phyloP scores from a whole-genome alignment of 345 rosid genomes.

The Brassica nigra region DNA sequence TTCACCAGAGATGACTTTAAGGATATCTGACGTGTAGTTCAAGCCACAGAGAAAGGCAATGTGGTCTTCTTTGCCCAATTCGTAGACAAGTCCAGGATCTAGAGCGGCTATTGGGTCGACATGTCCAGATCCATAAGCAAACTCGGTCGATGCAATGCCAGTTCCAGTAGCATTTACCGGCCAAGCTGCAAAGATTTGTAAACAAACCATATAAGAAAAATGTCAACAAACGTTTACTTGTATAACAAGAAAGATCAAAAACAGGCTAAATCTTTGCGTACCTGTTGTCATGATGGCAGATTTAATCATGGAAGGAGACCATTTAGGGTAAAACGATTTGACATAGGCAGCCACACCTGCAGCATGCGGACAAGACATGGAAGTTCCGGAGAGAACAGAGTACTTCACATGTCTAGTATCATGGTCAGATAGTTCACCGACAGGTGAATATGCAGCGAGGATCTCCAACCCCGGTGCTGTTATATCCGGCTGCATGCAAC shows the following conservation, averaged over 20 bases:
- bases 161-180: conserved; percentile 28
- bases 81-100: conserved; percentile 45
- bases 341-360: conserved; percentile 48
- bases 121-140: conserved; percentile 45
- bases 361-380: conserved; percentile 53
- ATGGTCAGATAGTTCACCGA: neutral
- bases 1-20: conserved; percentile 38
- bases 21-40: neutral
- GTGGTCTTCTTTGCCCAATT: conserved; percentile 30
- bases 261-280: neutral
- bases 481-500: conserved; percentile 59
- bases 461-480: conserved; percentile 59
- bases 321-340: conserved; percentile 47
- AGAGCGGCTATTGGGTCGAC: conserved; percentile 34
- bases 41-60: conserved; percentile 35
- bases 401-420: conserved; percentile 33
- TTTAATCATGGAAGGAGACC: conserved; percentile 53
- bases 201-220: neutral
- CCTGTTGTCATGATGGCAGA: conserved; percentile 56
- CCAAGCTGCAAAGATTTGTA: conserved; percentile 33
- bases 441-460: conserved; percentile 53
- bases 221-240: conserved; percentile 1
- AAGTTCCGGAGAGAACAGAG: conserved; percentile 45
- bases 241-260: neutral
- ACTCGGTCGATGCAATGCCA: conserved; percentile 11